Base-by-base conservation (phyloP, 2,329 filamentous ascomycete genomes). In the Trematosphaeria pertusa region DNA sequence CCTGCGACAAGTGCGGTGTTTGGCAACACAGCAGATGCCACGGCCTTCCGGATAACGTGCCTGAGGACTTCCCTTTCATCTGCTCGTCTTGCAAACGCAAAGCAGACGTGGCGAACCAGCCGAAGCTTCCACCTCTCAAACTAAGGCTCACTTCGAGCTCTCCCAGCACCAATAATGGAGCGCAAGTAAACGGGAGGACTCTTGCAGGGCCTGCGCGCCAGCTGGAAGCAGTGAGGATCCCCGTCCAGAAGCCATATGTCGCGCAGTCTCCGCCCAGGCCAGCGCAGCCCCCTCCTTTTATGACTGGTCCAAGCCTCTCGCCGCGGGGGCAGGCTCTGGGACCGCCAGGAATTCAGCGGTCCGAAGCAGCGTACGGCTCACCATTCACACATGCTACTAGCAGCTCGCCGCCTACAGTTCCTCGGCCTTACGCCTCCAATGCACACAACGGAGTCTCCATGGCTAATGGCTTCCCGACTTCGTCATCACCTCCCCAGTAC, bases 1-100 rank as follows among this genome's bases (percentile, higher is more conserved):
- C 92, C 20, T 99, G 94, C 73, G 94, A 99, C 67, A 86, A 81
- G 58, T 99, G 94, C 77, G 95, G 87, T 66, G 87, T 96, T 37
- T 99, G 94, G 94, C 93, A 97, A 69, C 94, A 99, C 67, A 96
- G 91, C 78, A 90, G 88, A 62, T 99, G 94, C 66, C 82, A 96
- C 49, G 87, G 87, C 31, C 88, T 97, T 54, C 82, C 83, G 35
- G 83, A 95, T 61, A 76, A 81, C 49, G 88, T 92, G 52, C 92
- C 91, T 0, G 93, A 96, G 55, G 89, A 95, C 56, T 97, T 97
- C 63, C 86, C 89, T 51, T 96, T 96, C 64, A 73, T 96, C 55
- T 97, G 93, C 74, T 77, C 77, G 24, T 85, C 87, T 37, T 99
- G 94, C 75, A 85, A 83, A 59, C 84, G 81, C 12, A 86, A 84